Evolutionary conservation across 805 yeast species (phyloP), one percentile per base, ranked within the genome.

Genomic region (Metschnikowia aberdeeniae): DNA sequence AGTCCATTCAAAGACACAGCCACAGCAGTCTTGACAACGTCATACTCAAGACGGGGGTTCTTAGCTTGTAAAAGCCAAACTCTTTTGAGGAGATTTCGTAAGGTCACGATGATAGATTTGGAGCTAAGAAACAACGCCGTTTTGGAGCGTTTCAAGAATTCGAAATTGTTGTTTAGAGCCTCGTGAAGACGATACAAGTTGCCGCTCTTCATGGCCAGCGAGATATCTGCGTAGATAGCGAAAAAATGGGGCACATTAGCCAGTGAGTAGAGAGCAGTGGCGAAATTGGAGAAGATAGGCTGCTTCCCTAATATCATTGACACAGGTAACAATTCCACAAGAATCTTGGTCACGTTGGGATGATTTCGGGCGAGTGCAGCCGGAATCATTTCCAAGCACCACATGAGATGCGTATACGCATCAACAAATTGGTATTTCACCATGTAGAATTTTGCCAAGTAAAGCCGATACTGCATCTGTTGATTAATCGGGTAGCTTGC

Each of bases 221-320:
- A 54, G 17, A 84, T 51, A 10, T 64, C 61, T 3, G 57, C 51
- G 51, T 78, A 79, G 6, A 64, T 32, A 29, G 57, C 27, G 49
- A 68, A 28, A 61, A 59, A 60, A 34, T 49, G 36, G 48, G 64
- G 47, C 27, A 37, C 32, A 14, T n/a, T 30, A 54, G 54, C 36
- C 36, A 53, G 45, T 1, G 55, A 36, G 36, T 54, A 59, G 14
- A 42, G 67, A 19, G 34, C n/a, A 8, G 34, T 38, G 2, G 35
- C 29, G 14, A 59, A 26, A 13, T 11, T 14, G 1, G 35, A 51
- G 10, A 61, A 57, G 24, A 66, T 63, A 0, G 87, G 86, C 11
- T 66, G 47, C 40, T 75, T 73, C 0, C 89, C 89, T 34, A 80
- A 66, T 1, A 81, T 57, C 6, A 83, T 58, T 2, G 80, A 70